Percentiles rank a stretch among this genome's conserved stretches.
phyloP scores from a whole-genome alignment of 2,329 filamentous ascomycete genomes.

The Penicillium sp. region DNA sequence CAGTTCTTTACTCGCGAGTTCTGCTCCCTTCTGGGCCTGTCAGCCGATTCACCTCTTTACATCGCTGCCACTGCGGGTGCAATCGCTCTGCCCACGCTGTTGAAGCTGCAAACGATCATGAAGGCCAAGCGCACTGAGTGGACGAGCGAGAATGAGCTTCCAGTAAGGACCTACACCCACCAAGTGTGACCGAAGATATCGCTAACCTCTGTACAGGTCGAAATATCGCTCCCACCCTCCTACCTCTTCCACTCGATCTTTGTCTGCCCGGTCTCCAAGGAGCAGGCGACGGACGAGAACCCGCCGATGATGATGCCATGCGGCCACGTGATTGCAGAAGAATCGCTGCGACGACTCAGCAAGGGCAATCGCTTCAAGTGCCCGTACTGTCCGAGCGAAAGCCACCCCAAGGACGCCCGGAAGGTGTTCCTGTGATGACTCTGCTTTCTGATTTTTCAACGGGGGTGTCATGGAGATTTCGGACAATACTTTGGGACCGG shows the following conservation, averaged over 20 bases:
- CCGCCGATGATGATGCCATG: slow-evolving; percentile 97
- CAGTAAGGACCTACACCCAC: slow-evolving; percentile 55
- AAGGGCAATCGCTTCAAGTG: slow-evolving; percentile 87
- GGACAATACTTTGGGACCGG: not conserved
- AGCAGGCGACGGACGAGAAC: slow-evolving; percentile 88
- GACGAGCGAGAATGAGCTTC: slow-evolving; percentile 87
- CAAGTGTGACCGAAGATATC: not conserved
- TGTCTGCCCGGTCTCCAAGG: slow-evolving; percentile 94
- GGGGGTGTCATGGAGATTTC: too few species aligned
- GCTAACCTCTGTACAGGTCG: slow-evolving; percentile 48
- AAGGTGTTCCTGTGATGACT: slow-evolving; percentile 62
- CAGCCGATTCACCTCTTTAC: slow-evolving; percentile 88
- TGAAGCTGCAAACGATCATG: slow-evolving; percentile 86
- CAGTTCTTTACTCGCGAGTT: slow-evolving; percentile 91
- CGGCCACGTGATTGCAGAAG: slow-evolving; percentile 86
- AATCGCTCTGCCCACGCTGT: slow-evolving; percentile 81
- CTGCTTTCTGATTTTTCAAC: not conserved
- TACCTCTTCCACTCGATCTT: slow-evolving; percentile 92
- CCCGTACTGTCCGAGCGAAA: slow-evolving; percentile 89
- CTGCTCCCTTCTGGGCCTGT: slow-evolving; percentile 84
- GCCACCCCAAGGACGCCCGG: slow-evolving; percentile 69
- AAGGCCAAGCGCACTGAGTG: slow-evolving; percentile 88
- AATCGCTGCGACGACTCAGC: slow-evolving; percentile 74
- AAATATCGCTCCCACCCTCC: slow-evolving; percentile 62
- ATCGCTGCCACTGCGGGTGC: slow-evolving; percentile 88